A percentile compares a stretch with the other conserved stretches of the same genome.
Evolutionary conservation across 169 alveolate species (phyloP).

Genomic region (Theileria parva): DNA sequence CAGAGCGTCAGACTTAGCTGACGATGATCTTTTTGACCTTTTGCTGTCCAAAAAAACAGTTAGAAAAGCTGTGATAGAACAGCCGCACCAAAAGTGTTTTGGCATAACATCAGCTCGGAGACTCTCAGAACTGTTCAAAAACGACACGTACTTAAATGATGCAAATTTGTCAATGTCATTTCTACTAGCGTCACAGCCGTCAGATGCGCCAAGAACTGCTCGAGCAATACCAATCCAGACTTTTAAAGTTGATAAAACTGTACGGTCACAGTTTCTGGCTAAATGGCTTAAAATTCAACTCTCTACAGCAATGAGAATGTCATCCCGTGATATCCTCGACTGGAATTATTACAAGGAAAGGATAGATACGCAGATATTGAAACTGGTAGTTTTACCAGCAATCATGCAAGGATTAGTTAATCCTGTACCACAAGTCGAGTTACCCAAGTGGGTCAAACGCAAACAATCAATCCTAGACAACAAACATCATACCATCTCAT

Average conservation of each 20-base stretch:
- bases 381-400: constrained; percentile 95
- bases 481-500: constrained; percentile 42
- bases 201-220: constrained; percentile 91
- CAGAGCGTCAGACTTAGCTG: constrained; percentile 85
- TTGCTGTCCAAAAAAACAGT: constrained; percentile 90
- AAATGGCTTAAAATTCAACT: constrained; percentile 83
- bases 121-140: constrained; percentile 89
- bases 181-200: constrained; percentile 90
- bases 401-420: constrained; percentile 90
- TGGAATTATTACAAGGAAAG: constrained; percentile 97
- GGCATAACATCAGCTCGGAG: constrained; percentile 94
- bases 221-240: constrained; percentile 94
- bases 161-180: constrained; percentile 85
- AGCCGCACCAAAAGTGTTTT: constrained; percentile 90
- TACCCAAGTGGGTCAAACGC: constrained; percentile 93
- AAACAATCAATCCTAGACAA: constrained; percentile 66
- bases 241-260: constrained; percentile 83
- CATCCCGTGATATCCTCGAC: constrained; percentile 90
- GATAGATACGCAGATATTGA: constrained; percentile 88
- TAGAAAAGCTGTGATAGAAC: constrained; percentile 87
- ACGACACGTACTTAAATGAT: constrained; percentile 79
- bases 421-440: constrained; percentile 90
- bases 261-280: constrained; percentile 74
- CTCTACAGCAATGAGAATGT: constrained; percentile 80
- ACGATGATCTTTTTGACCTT: constrained; percentile 90